Conservation (phyloP, 345 rosid genomes). For the Garcia nutans region DNA sequence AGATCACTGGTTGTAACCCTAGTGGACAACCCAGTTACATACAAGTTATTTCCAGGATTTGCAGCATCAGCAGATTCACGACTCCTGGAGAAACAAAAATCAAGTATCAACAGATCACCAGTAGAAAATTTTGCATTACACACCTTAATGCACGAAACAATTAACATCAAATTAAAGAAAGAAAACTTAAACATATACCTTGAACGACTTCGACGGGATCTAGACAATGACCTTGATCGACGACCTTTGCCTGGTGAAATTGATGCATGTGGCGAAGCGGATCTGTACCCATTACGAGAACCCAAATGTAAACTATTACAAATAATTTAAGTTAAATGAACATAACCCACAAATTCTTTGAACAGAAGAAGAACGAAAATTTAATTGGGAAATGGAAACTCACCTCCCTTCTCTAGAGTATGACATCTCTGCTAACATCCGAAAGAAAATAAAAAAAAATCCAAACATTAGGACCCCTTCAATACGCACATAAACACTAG, state of each 20-base stretch:
- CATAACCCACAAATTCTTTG: not conserved
- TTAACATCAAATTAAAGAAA: not conserved
- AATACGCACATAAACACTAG: not conserved
- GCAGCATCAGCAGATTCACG: conserved; percentile 37
- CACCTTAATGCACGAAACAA: too few species aligned
- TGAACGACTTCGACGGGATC: conserved; percentile 54
- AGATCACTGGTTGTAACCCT: conserved; percentile 47
- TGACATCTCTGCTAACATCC: conserved; percentile 36
- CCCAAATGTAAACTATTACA: too few species aligned
- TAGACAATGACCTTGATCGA: conserved; percentile 48
- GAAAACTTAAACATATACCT: conserved; percentile 26
- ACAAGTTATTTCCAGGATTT: conserved; percentile 66
- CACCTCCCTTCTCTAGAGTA: conserved; percentile 56
- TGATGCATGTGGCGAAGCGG: conserved; percentile 39
- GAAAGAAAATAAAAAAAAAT: conserved; percentile 4
- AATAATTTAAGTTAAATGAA: not conserved
- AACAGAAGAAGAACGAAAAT: not conserved
- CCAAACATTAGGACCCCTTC: conserved; percentile 4
- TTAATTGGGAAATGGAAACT: not conserved
- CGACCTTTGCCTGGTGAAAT: conserved; percentile 39
- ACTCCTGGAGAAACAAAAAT: conserved; percentile 41
- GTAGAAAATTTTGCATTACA: too few species aligned
- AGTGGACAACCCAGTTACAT: conserved; percentile 64
- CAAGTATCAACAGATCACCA: too few species aligned
- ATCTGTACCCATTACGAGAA: conserved; percentile 28